Percentiles rank a stretch among this genome's conserved stretches.
Conservation (phyloP, 2,329 filamentous ascomycete species). For the Clonostachys solani region DNA sequence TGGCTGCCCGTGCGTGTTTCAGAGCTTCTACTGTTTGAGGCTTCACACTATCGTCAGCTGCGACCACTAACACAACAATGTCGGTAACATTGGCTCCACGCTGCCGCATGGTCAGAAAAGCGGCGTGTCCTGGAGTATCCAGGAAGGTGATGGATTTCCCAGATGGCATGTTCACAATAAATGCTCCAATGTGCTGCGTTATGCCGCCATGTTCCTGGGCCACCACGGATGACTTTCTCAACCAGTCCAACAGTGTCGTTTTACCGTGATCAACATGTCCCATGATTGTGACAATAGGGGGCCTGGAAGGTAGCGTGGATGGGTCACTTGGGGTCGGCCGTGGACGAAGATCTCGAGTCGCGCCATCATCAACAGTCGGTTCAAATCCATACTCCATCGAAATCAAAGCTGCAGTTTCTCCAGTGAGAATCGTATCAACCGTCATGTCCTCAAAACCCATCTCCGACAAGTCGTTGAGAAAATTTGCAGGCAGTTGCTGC, state of each 20-base stretch:
- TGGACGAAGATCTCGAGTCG: constrained; percentile 65
- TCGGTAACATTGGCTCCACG: constrained; percentile 94
- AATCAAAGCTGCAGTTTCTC: constrained; percentile 85
- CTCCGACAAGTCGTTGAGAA: constrained; percentile 71
- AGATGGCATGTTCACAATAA: constrained; percentile 81
- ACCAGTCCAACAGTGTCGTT: constrained; percentile 89
- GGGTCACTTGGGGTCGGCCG: constrained; percentile 66
- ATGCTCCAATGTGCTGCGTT: constrained; percentile 97
- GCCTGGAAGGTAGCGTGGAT: constrained; percentile 65
- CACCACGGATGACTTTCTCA: constrained; percentile 88
- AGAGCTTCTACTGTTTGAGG: constrained; percentile 95
- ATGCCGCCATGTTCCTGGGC: constrained; percentile 94
- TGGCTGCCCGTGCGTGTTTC: constrained; percentile 82
- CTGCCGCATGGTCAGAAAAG: constrained; percentile 93
- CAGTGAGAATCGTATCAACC: constrained; percentile 80
- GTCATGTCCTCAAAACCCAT: constrained; percentile 87
- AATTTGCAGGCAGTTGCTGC: constrained; percentile 64
- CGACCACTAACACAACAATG: constrained; percentile 92
- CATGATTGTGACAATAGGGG: constrained; percentile 98
- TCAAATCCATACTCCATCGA: constrained; percentile 92
- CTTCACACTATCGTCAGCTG: constrained; percentile 95
- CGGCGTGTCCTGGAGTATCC: constrained; percentile 93
- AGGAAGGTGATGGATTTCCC: constrained; percentile 94
- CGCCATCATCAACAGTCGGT: constrained; percentile 66
- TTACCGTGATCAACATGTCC: constrained; percentile 98